phyloP scores from a whole-genome alignment of 148 eudicot species.

The Rhododendron molle region DNA sequence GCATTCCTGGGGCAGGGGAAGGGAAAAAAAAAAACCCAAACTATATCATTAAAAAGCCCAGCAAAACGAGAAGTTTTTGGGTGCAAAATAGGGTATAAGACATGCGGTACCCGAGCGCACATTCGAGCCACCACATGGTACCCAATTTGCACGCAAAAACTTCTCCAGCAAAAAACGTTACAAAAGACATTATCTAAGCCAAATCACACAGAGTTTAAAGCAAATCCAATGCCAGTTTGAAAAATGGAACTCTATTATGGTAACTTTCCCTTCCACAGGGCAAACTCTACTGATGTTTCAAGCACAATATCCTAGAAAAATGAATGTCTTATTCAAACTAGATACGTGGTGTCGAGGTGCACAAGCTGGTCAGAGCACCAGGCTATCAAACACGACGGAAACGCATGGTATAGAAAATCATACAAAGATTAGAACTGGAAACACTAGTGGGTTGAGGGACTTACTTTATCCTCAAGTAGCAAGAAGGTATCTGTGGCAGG shows the following conservation, averaged over 20 bases:
- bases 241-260: neutral
- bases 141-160: no score
- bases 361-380: neutral
- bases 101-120: no score
- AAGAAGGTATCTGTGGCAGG: conserved; percentile 55
- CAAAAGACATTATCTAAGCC: neutral
- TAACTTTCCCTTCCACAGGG: neutral
- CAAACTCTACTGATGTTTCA: neutral
- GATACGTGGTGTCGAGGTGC: neutral
- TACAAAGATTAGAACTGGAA: neutral
- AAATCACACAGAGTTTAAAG: neutral
- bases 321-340: neutral
- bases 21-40: no score
- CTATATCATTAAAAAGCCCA: neutral
- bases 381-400: neutral
- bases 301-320: neutral
- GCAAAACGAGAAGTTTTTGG: neutral
- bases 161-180: neutral
- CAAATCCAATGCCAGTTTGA: neutral
- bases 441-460: conserved; percentile 18
- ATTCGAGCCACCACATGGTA: no score
- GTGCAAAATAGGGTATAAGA: no score
- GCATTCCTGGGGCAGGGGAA: conserved; percentile 18
- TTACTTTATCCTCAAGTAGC: conserved; percentile 66
- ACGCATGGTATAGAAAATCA: neutral